Evolutionary conservation across 2,329 filamentous ascomycete species (phyloP).

Genomic region (Dryadomyces quercivorus): DNA sequence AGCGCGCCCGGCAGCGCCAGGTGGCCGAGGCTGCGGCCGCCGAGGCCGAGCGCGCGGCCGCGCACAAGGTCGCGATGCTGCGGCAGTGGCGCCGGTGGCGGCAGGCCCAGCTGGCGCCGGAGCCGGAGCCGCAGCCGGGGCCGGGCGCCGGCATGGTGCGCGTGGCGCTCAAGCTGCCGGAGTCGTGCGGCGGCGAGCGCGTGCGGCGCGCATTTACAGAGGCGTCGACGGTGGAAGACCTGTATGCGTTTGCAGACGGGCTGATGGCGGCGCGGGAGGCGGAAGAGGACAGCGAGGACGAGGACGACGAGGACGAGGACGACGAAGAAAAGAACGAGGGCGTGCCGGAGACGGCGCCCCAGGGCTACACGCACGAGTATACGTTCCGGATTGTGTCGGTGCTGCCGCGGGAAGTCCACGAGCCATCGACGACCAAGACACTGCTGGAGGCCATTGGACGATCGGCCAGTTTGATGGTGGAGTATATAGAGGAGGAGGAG

Average conservation of each 20-base stretch:
- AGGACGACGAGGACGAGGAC: conserved; percentile 15
- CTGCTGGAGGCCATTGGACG: conserved; percentile 65
- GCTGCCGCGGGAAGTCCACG: conserved; percentile 73
- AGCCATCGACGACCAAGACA: conserved; percentile 51
- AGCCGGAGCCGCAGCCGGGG: conserved; percentile 33
- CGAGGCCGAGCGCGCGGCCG: conserved; percentile 66
- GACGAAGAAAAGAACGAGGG: conserved; percentile 13
- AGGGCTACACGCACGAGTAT: conserved; percentile 68
- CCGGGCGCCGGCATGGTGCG: conserved; percentile 56
- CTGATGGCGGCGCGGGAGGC: conserved; percentile 45
- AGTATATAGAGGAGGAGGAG: conserved; percentile 25
- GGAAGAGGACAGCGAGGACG: conserved; percentile 16
- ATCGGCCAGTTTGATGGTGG: conserved; percentile 82
- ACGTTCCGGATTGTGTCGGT: conserved; percentile 75
- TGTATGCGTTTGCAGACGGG: conserved; percentile 95
- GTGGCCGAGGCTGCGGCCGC: conserved; percentile 43
- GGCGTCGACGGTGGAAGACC: conserved; percentile 65
- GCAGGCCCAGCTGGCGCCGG: conserved; percentile 49
- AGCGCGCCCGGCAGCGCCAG: conserved; percentile 62
- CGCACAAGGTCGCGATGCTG: conserved; percentile 26
- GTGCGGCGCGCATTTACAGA: conserved; percentile 57
- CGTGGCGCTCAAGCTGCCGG: conserved; percentile 53
- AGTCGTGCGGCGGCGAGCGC: conserved; percentile 52
- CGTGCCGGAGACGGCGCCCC: conserved; percentile 40
- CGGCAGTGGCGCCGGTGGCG: conserved; percentile 69